These are phyloP conservation scores for Magnusiomyces clavatus DNA, from an alignment of 1,139 yeast genomes.

Conservation along the genomic window DNA sequence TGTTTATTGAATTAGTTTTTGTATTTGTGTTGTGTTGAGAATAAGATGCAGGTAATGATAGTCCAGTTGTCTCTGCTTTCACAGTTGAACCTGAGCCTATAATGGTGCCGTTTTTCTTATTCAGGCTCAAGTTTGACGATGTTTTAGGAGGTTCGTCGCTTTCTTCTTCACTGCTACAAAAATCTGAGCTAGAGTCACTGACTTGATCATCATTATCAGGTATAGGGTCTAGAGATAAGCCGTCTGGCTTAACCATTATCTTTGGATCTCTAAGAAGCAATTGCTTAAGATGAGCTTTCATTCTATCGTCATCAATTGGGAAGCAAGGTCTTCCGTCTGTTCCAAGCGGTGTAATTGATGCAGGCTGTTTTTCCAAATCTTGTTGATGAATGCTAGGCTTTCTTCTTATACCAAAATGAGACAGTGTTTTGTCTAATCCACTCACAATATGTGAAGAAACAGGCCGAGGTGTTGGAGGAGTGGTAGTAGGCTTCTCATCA, in stretches of 20 bases:
- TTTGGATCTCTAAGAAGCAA: slow-evolving; percentile 1
- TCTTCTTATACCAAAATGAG: slow-evolving; percentile 21
- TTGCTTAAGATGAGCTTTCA: slow-evolving; percentile 5
- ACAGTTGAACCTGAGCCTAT: neutral
- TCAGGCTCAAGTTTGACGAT: slow-evolving; percentile 3
- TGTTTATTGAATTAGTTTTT: neutral
- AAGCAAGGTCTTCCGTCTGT: neutral
- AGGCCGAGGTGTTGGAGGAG: slow-evolving; percentile 5
- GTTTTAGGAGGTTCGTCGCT: slow-evolving; percentile 6
- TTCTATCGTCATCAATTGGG: slow-evolving; percentile 7
- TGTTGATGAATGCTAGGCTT: neutral
- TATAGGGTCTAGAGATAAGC: slow-evolving; percentile 7
- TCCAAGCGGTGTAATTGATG: neutral
- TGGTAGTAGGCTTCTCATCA: slow-evolving; percentile 5
- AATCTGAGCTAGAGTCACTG: slow-evolving; percentile 5
- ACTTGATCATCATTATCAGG: slow-evolving; percentile 8
- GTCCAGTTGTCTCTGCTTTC: neutral
- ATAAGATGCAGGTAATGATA: neutral
- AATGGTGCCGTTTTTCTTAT: too few species aligned
- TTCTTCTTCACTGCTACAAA: slow-evolving; percentile 2
- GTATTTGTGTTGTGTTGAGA: neutral
- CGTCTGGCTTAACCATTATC: neutral
- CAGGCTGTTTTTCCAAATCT: slow-evolving; percentile 6
- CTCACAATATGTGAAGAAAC: slow-evolving; percentile 5
- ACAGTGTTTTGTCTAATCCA: slow-evolving; percentile 22